Conservation (phyloP, 257 asterid genomes). For the Parsonsia alboflavescens region DNA sequence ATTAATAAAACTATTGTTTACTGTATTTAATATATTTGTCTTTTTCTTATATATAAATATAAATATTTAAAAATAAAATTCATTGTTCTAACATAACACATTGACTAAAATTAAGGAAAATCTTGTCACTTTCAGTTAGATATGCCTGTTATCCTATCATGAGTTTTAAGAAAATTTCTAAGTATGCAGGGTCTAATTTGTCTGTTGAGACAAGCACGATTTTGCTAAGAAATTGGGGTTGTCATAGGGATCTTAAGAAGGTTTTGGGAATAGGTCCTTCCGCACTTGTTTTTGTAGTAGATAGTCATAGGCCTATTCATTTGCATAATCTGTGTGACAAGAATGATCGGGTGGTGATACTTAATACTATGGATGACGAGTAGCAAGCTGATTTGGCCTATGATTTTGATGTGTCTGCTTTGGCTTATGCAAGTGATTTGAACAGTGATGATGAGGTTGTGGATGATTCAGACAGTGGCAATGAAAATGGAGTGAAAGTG, state of each 20-base stretch:
- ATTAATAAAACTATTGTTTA: no score
- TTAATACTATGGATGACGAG: slow-evolving; percentile 76
- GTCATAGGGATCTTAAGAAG: slow-evolving; percentile 83
- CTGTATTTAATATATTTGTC: no score
- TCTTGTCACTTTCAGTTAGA: slow-evolving; percentile 71
- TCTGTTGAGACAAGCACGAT: slow-evolving; percentile 61
- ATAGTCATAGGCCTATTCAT: slow-evolving; percentile 96
- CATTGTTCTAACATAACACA: no score
- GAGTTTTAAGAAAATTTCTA: slow-evolving; percentile 79
- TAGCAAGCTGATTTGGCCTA: slow-evolving; percentile 75
- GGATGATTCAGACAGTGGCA: slow-evolving; percentile 63
- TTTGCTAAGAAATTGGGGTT: slow-evolving; percentile 93
- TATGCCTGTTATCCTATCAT: slow-evolving; percentile 97
- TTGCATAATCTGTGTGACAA: slow-evolving; percentile 72
- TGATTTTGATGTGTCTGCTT: slow-evolving; percentile 74
- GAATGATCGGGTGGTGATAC: slow-evolving; percentile 80
- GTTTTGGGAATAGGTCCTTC: slow-evolving; percentile 52
- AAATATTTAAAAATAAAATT: no score
- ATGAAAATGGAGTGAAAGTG: slow-evolving; percentile 57
- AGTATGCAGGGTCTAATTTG: slow-evolving; percentile 63
- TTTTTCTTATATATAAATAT: no score
- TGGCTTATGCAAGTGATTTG: slow-evolving; percentile 83
- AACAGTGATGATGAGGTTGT: slow-evolving; percentile 76
- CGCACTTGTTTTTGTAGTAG: slow-evolving; percentile 78
- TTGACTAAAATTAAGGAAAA: no score